A percentile compares a stretch with the other conserved stretches of the same genome.
phyloP scores from a whole-genome alignment of 768 basidiomycete species.

The Russula sp. region DNA sequence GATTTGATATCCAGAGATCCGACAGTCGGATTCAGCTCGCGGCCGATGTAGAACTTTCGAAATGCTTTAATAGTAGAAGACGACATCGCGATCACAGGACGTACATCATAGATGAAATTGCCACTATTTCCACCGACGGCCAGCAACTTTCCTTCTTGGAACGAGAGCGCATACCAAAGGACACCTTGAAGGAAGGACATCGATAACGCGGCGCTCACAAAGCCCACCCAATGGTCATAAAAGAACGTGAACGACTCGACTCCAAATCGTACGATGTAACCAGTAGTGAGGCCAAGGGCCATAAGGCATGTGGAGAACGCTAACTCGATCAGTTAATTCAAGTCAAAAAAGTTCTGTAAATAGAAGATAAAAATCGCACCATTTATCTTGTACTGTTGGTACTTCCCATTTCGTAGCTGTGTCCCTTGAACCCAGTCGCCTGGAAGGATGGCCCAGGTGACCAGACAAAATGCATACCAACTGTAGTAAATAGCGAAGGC shows the following conservation, averaged over 20 bases:
- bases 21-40: conserved; percentile 86
- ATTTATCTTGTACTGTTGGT: conserved; percentile 90
- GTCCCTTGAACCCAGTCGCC: conserved; percentile 44
- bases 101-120: conserved; percentile 84
- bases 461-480: conserved; percentile 89
- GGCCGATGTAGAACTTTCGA: conserved; percentile 85
- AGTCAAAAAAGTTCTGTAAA: background rate
- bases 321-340: conserved; percentile 35
- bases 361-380: conserved; percentile 49
- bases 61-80: background rate
- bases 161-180: conserved; percentile 69
- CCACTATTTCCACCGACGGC: conserved; percentile 93
- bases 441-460: conserved; percentile 77
- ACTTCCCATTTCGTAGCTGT: conserved; percentile 65
- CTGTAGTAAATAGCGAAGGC: conserved; percentile 72
- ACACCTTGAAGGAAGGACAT: conserved; percentile 77
- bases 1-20: conserved; percentile 73
- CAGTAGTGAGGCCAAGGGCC: conserved; percentile 67
- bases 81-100: conserved; percentile 35
- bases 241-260: conserved; percentile 81
- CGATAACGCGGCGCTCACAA: conserved; percentile 75
- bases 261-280: conserved; percentile 70
- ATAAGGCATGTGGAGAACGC: conserved; percentile 87
- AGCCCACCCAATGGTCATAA: conserved; percentile 89
- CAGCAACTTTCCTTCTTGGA: conserved; percentile 64